These are phyloP conservation scores for Neopestalotiopsis sp. DNA, from an alignment of 2,329 filamentous ascomycete genomes.

Conservation along the genomic window DNA sequence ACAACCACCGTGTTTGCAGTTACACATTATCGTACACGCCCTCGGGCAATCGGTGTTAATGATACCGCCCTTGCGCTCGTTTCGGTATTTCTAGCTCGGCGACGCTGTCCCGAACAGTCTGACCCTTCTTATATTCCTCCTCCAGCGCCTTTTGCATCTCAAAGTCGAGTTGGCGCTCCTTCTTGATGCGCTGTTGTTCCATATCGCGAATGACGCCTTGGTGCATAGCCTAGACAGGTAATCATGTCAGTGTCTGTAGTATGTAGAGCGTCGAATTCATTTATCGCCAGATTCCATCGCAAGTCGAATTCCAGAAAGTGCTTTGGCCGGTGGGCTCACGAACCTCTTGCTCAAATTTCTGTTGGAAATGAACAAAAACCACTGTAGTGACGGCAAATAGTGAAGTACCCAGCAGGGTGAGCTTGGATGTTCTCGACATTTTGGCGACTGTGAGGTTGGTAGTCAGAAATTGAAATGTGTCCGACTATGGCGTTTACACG, in stretches of 20 bases:
- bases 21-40: neutral
- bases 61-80: conserved; percentile 20
- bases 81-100: conserved; percentile 18
- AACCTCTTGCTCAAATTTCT: conserved; percentile 83
- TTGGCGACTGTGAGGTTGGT: conserved; percentile 8
- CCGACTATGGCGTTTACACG: neutral
- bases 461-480: neutral
- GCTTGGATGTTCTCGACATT: conserved; percentile 91
- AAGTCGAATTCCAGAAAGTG: neutral
- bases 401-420: conserved; percentile 81
- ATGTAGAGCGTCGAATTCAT: neutral
- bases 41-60: conserved; percentile 6
- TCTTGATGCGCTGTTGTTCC: conserved; percentile 89
- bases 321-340: conserved; percentile 33
- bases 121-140: conserved; percentile 86
- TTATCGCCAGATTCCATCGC: neutral
- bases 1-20: neutral
- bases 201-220: conserved; percentile 91
- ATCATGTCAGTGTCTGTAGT: conserved; percentile 20
- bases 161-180: conserved; percentile 91
- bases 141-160: conserved; percentile 88
- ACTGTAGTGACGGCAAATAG: conserved; percentile 79
- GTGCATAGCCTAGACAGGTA: conserved; percentile 79
- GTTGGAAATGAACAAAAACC: conserved; percentile 86
- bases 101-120: conserved; percentile 62